phyloP scores from a whole-genome alignment of 73 alveolate species.

The Uronychia binucleata region DNA sequence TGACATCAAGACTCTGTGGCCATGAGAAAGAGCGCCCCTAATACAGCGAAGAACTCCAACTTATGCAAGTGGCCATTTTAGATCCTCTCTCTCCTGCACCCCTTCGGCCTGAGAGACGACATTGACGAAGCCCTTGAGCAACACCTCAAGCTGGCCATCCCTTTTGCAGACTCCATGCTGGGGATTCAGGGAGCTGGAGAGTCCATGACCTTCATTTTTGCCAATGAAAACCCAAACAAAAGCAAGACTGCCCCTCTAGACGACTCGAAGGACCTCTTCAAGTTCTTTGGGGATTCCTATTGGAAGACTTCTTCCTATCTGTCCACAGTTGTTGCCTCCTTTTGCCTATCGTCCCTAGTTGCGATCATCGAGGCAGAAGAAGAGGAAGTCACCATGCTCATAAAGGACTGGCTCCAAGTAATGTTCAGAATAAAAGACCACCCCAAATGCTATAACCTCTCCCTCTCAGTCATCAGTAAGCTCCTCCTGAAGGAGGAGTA shows the following conservation, averaged over 20 bases:
- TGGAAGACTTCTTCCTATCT: conserved; percentile 54
- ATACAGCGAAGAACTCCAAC: not conserved
- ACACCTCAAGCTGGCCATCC: conserved; percentile 33
- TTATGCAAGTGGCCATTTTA: conserved; percentile 45
- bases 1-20: not conserved
- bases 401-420: conserved; percentile 49
- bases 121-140: conserved; percentile 47
- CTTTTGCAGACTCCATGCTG: conserved; percentile 44
- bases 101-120: conserved; percentile 42
- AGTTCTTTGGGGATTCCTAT: conserved; percentile 44
- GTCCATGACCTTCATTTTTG: conserved; percentile 12
- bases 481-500: conserved; percentile 44
- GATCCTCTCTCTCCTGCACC: conserved; percentile 57
- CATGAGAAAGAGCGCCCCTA: not conserved
- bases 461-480: conserved; percentile 45
- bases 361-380: conserved; percentile 41
- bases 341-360: conserved; percentile 37
- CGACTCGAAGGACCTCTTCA: conserved; percentile 12
- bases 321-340: conserved; percentile 32
- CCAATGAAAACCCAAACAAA: conserved; percentile 10
- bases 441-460: conserved; percentile 15
- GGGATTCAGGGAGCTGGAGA: conserved; percentile 57
- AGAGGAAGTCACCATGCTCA: conserved; percentile 13
- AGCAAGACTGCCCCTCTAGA: not conserved
- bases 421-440: conserved; percentile 31